Evolutionary conservation across 768 basidiomycete genomes (phyloP), one percentile per base, ranked within the genome.

Genomic region (Naganishia vishniacii): DNA sequence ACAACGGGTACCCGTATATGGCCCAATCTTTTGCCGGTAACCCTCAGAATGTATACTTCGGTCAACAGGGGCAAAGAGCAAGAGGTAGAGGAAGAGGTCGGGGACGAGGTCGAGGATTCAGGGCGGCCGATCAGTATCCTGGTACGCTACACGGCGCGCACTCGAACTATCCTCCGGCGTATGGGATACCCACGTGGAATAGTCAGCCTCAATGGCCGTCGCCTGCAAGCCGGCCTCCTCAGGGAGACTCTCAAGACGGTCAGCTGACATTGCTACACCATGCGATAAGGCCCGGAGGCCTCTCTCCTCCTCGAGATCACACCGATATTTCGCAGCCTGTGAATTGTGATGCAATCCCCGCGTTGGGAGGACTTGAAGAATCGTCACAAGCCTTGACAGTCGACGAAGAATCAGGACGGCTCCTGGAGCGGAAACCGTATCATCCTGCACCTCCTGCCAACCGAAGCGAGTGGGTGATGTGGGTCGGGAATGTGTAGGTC

Each of bases 401-500:
- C n/a, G 26, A 28, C 40, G 59, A 26, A 40, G 26, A 23, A 23
- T 11, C 37, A 9, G 37, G 37, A 15, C 32, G 37, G 12, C 9
- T 56, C 16, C 26, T 58, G 5, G 72, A 72, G 59, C 47, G 75
- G 25, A 76, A 75, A 62, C 62, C 72, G 20, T 75, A 77, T 65
- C 77, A 78, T 61, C 75, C 74, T 16, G 72, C 73, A 47, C 66
- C 75, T 4, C 75, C 74, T 13, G 79, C 84, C 12, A 81, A 88
- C 59, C 83, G 89, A 15, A 89, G 89, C 7, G 89, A 90, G 64
- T 93, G 88, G 89, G 91, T 91, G 1, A 90, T 92, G 89, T 95
- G 93, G 93, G 86, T 85, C 13, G 93, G 93, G 11, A 97, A 97
- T 72, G 87, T 95, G 53, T 56, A 26, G 40, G 53, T 56, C 18